Evolutionary conservation across 2,329 filamentous ascomycete species (phyloP), one percentile per base, ranked within the genome.

Genomic region (Aspergillus awamori): DNA sequence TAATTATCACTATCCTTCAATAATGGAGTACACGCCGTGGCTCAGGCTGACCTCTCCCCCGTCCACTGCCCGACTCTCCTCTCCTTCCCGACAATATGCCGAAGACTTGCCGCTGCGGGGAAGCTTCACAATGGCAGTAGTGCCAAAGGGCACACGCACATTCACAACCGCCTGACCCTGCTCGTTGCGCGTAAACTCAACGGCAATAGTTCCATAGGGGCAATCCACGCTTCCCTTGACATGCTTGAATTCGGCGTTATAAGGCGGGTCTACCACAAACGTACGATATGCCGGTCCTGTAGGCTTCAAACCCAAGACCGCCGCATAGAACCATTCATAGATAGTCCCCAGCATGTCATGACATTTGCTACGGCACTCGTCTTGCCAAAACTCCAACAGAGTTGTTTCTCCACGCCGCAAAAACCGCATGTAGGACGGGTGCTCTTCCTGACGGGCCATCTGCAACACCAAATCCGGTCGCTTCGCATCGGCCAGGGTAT

Each of bases 331-430:
- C 80, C 80, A 82, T 63, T 82, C 80, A 47, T 81, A 81, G 33
- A 82, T 80, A 0, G 78, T 81, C 0, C 80, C 80, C 6, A 82
- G 71, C 79, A 82, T 81, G 63, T 82, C 80, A 63, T 82, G 80
- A 51, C 80, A 80, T 76, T 97, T 97, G 64, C 81, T 81, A 76
- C 96, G 91, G 17, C 91, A 90, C 69, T 88, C 90, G 24, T 84
- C 83, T 69, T 96, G 86, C 93, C 93, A 97, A 70, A 94, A 92
- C 55, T 87, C 87, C 8, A 97, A 83, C 1, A 97, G 80, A 66
- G 91, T 92, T 74, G 88, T 91, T 47, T 82, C 80, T 0, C 80
- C 80, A 2, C 75, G 71, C 1, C 79, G 70, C 1, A 82, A 63
- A 64, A 83, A 82, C 0, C 80, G 77, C 79, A 82, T 80, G 60